phyloP scores from a whole-genome alignment of 257 asterid genomes.

The Striga asiatica region DNA sequence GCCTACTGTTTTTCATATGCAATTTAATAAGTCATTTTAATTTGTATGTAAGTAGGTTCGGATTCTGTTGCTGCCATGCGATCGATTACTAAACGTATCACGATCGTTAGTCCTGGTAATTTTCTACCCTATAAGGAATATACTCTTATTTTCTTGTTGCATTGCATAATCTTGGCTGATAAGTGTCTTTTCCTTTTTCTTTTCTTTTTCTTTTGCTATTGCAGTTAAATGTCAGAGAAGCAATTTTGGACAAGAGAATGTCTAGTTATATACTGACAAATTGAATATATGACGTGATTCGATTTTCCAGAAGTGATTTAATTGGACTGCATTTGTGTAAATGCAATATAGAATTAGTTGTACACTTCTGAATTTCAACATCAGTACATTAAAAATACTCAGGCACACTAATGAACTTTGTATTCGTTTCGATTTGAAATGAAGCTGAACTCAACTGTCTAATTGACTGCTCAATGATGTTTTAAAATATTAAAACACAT shows the following conservation, averaged over 20 bases:
- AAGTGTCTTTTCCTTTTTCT: too few relatives aligned
- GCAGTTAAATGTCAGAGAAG: slow-evolving; percentile 44
- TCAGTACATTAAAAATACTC: slow-evolving; percentile 11
- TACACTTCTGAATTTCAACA: slow-evolving; percentile 1
- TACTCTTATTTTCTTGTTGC: neutral
- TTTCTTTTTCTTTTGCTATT: neutral
- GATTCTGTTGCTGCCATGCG: slow-evolving; percentile 54
- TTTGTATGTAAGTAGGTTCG: slow-evolving; percentile 31
- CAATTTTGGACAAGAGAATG: slow-evolving; percentile 13
- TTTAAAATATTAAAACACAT: neutral
- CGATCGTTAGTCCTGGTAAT: slow-evolving; percentile 82
- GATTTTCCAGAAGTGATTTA: slow-evolving; percentile 17
- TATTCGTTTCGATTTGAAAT: neutral
- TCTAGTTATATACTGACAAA: neutral
- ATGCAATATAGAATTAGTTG: slow-evolving; percentile 16
- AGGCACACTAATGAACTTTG: slow-evolving; percentile 5
- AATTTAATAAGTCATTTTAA: slow-evolving; percentile 12
- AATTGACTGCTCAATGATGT: neutral
- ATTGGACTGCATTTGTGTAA: slow-evolving; percentile 16
- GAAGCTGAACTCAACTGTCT: neutral
- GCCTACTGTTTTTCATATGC: neutral
- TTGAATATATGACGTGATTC: too few relatives aligned
- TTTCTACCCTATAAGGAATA: neutral
- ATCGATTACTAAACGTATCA: slow-evolving; percentile 61
- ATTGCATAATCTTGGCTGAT: slow-evolving; percentile 11